A percentile compares a stretch with the other conserved stretches of the same genome.
Evolutionary conservation across 2,329 filamentous ascomycete genomes (phyloP).

Genomic region (Elsinoe fawcettii): DNA sequence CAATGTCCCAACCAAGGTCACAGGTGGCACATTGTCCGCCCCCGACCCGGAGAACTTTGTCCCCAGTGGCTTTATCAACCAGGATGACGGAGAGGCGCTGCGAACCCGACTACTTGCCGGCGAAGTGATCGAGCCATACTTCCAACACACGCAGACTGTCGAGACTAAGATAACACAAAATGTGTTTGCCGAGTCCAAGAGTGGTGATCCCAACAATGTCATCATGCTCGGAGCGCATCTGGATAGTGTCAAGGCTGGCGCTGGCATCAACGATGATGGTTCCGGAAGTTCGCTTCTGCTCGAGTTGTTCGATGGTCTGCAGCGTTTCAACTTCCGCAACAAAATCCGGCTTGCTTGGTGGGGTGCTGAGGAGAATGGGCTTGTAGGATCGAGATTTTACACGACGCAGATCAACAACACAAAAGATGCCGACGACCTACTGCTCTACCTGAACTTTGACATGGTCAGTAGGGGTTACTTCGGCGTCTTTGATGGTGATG

Average conservation of each 20-base stretch:
- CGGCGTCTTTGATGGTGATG: constrained; percentile 6
- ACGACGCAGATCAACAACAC: constrained; percentile 23
- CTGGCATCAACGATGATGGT: constrained; percentile 37
- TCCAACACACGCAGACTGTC: constrained; percentile 7
- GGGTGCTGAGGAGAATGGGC: constrained; percentile 33
- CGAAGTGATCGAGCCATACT: constrained; percentile 9
- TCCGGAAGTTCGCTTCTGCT: constrained; percentile 32
- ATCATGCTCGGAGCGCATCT: constrained; percentile 33
- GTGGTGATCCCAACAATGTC: constrained; percentile 30
- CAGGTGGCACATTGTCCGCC: background rate
- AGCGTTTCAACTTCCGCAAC: constrained; percentile 33
- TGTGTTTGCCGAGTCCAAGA: constrained; percentile 32
- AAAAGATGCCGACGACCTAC: constrained; percentile 28
- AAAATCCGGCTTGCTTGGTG: constrained; percentile 35
- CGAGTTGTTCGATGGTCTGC: constrained; percentile 28
- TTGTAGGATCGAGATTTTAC: constrained; percentile 31
- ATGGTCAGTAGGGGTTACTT: constrained; percentile 23
- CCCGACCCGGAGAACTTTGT: constrained; percentile 5
- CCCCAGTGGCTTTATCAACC: constrained; percentile 10
- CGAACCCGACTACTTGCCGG: background rate
- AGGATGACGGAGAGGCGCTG: constrained; percentile 1
- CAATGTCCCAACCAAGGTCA: constrained; percentile 10
- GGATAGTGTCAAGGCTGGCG: constrained; percentile 31
- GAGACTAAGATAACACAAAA: constrained; percentile 21
- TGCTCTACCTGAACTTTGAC: constrained; percentile 37